These are phyloP conservation scores for Hymenochaete sp. DNA, from an alignment of 1,284 basidiomycete genomes.

Conservation along the genomic window DNA sequence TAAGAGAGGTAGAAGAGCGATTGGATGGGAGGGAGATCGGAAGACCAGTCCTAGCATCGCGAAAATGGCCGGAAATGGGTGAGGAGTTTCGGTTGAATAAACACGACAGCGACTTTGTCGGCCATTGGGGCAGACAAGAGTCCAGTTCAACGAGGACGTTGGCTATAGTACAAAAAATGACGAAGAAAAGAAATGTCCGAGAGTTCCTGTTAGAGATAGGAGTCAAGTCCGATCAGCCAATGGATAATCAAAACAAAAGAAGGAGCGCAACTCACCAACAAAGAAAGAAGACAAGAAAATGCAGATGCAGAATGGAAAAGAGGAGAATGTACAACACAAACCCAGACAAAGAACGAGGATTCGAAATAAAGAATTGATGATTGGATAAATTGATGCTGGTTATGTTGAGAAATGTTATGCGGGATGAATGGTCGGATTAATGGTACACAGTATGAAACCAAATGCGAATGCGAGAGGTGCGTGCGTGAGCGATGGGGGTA, in stretches of 20 bases:
- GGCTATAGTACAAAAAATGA: conserved; percentile 1
- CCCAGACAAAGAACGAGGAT: conserved; percentile 1
- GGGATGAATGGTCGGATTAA: too few relatives aligned
- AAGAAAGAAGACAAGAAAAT: neutral
- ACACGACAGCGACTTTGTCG: too few relatives aligned
- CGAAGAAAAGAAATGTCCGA: conserved; percentile 2
- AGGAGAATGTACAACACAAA: conserved; percentile 8
- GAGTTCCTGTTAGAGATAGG: neutral
- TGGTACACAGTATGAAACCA: conserved; percentile 13
- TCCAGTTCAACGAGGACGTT: neutral
- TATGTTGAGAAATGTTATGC: too few relatives aligned
- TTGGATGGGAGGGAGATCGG: too few relatives aligned
- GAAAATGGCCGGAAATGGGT: too few relatives aligned
- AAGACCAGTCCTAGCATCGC: too few relatives aligned
- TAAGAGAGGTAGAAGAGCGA: too few relatives aligned
- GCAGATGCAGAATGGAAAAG: neutral
- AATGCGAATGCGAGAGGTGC: too few relatives aligned
- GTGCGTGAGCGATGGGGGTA: too few relatives aligned
- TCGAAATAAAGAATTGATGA: conserved; percentile 2
- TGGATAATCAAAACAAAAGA: conserved; percentile 7
- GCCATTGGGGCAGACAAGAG: too few relatives aligned
- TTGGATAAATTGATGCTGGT: too few relatives aligned
- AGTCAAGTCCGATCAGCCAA: neutral
- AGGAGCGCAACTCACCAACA: neutral
- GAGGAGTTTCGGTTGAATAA: too few relatives aligned